Evolutionary conservation across 23 red algal genomes (phyloP), one percentile per base, ranked within the genome.

Genomic region (Cyanidioschyzon merolae): DNA sequence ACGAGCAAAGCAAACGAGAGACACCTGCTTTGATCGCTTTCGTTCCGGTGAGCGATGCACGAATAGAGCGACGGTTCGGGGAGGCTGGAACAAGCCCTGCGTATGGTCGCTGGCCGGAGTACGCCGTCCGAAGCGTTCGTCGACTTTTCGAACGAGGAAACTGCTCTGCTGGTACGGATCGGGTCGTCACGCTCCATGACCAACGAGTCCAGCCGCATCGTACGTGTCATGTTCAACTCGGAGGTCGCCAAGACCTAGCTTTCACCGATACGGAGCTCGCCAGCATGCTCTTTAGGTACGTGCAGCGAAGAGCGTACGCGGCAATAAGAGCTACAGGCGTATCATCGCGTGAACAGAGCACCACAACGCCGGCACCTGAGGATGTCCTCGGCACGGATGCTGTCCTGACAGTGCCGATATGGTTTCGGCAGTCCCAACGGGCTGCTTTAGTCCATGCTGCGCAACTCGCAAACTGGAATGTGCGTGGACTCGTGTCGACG

Each of bases 1-100:
- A 98, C 51, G 94, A 98, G 67, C 88, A 91, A 30, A 74, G 87
- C 35, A 98, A 98, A 68, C 86, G 94, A 35, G 90, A 98, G 68
- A 91, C 94, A 34, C 94, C 94, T 18, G 75, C 88, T 7, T 88
- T 86, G 45, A 79, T 98, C 34, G 85, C 84, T 59, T 98, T 98
- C 86, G 86, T 84, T 1, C 57, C 76, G 0, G 94, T 90, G 58
- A 79, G 82, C 32, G 89, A 71, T 3, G 29, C 12, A 25, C n/a
- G 12, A 25, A 3, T 71, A 12, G 63, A 89, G 83, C 85, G 89
- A 40, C 77, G 88, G n/a, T 98, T 98, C 51, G 94, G 94, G 79
- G 88, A 98, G 74, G 82, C 89, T 35, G 94, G 88, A 1, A 57
- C 89, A 7, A 84, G 88, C 2, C 84, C 79, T 80, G 85, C 83